Evolutionary conservation across 495 filamentous ascomycete genomes (phyloP), one percentile per base, ranked within the genome.

Genomic region (Gamarada debralockiae): DNA sequence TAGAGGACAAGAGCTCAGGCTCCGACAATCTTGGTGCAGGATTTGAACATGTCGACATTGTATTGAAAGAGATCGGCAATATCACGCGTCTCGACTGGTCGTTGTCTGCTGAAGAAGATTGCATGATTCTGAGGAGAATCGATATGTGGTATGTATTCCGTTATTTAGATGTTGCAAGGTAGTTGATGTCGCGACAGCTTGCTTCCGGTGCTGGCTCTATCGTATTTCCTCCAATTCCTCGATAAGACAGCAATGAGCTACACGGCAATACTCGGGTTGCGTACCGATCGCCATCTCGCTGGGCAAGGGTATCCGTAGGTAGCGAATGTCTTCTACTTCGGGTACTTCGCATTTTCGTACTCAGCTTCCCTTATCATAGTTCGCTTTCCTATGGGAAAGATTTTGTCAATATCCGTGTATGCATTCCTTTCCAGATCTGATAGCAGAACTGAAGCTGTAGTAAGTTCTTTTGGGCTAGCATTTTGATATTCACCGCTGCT

Each of bases 181-280:
- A n/a, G n/a, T n/a, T n/a, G n/a, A n/a, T n/a, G n/a, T n/a, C n/a
- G n/a, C n/a, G n/a, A n/a, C n/a, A n/a, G n/a, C n/a, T n/a, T n/a
- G n/a, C n/a, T n/a, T n/a, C n/a, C n/a, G n/a, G n/a, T n/a, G n/a
- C 50, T 85, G 62, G 83, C 79, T 44, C 60, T 75, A 38, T 69
- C 83, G 7, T 84, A 85, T 52, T 80, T 80, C 7, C 73, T 85
- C 66, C 82, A 84, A 55, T 85, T 73, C 60, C 59, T 84, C 10
- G 82, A 85, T 58, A 85, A 85, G 64, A 83, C 79, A 1, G 81
- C 80, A 0, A 56, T 85, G 2, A 80, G 76, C 0, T 84, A 84
- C 56, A 81, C 81, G 7, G 80, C 74, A 48, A 59, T 85, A 18
- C 82, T 84, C 78, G 81, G 81, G 0, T 44, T 59, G 9, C 41